Evolutionary conservation across 495 filamentous ascomycete species (phyloP).

Genomic region (Extremus antarcticus): DNA sequence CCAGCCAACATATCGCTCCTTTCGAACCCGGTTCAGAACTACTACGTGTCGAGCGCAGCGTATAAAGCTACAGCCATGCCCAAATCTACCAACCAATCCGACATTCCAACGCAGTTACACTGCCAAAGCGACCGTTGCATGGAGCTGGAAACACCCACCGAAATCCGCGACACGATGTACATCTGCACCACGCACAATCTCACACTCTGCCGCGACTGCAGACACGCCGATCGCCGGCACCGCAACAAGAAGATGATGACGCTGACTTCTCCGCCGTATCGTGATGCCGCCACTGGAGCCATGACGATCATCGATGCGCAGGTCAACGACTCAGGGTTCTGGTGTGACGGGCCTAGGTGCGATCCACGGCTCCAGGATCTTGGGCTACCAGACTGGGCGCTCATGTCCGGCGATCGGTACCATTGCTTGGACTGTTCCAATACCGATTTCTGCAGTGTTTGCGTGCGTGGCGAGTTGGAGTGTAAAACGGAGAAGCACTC

Average conservation of each 20-base stretch:
- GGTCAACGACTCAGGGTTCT: not conserved
- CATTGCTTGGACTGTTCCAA: not conserved
- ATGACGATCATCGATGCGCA: not conserved
- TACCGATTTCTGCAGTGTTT: not conserved
- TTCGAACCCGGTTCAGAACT: not conserved
- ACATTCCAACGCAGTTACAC: not conserved
- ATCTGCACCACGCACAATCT: not conserved
- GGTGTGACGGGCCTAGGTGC: not conserved
- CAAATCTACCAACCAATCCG: not conserved
- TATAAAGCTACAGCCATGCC: not conserved
- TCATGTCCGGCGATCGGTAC: not conserved
- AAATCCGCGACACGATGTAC: not conserved
- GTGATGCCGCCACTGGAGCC: not conserved
- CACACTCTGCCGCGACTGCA: not conserved
- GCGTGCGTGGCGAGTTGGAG: not conserved
- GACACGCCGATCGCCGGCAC: not conserved
- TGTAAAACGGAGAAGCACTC: not conserved
- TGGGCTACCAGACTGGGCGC: not conserved
- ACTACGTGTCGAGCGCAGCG: not conserved
- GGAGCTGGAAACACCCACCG: not conserved
- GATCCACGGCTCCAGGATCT: not conserved
- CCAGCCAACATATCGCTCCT: not conserved
- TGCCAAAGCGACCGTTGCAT: not conserved
- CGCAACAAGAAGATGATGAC: constrained; percentile 1
- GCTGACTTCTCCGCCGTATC: not conserved